Conservation (phyloP, 2,329 filamentous ascomycete genomes). For the Sclerotinia borealis region DNA sequence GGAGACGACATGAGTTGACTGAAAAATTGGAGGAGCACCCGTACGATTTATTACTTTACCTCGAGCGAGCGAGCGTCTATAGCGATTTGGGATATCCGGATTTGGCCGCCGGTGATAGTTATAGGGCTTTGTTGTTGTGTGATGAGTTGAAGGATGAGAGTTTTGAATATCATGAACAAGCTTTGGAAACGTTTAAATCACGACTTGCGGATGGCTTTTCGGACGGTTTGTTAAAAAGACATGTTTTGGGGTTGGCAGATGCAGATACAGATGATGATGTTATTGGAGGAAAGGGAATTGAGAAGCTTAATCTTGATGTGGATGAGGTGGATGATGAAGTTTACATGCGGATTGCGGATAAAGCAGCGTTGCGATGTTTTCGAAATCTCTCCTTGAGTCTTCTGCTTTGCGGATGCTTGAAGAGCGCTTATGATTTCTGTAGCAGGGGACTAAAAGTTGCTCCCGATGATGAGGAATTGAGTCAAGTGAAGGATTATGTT, state of each 20-base stretch:
- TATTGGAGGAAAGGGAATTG: slow-evolving; percentile 5
- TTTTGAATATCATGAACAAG: slow-evolving; percentile 75
- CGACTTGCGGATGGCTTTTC: slow-evolving; percentile 31
- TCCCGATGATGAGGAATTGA: slow-evolving; percentile 50
- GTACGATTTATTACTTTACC: slow-evolving; percentile 58
- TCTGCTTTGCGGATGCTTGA: slow-evolving; percentile 60
- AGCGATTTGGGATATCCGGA: slow-evolving; percentile 78
- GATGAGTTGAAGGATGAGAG: slow-evolving; percentile 74
- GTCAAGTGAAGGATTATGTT: slow-evolving; percentile 49
- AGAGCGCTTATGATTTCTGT: slow-evolving; percentile 61
- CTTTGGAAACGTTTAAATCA: slow-evolving; percentile 38
- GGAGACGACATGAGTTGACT: slow-evolving; percentile 52
- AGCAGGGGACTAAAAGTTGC: slow-evolving; percentile 52
- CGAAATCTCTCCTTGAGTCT: slow-evolving; percentile 53
- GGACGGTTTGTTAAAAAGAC: slow-evolving; percentile 36
- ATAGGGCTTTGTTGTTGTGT: slow-evolving; percentile 78
- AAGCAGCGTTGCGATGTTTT: slow-evolving; percentile 52
- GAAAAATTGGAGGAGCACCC: slow-evolving; percentile 45
- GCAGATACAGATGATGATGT: slow-evolving; percentile 15
- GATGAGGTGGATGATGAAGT: slow-evolving; percentile 34
- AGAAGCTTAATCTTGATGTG: slow-evolving; percentile 26
- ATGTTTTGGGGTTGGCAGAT: slow-evolving; percentile 14
- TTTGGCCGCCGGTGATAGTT: slow-evolving; percentile 82
- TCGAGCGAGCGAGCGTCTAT: slow-evolving; percentile 66
- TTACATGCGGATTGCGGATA: slow-evolving; percentile 39